phyloP scores from a whole-genome alignment of 1,284 basidiomycete species.

The Agroathelia rolfsii region DNA sequence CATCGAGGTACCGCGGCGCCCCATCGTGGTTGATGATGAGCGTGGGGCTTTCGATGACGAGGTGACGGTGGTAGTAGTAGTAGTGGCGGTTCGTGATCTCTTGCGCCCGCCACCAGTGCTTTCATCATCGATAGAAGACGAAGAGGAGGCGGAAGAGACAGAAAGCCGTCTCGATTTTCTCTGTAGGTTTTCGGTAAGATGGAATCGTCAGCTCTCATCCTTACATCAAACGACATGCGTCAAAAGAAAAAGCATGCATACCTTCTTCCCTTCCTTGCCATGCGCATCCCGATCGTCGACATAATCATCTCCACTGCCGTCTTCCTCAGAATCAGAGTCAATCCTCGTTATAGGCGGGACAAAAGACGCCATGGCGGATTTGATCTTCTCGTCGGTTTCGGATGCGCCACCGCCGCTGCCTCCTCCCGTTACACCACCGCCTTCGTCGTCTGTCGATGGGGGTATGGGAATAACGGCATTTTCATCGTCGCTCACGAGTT shows the following conservation, averaged over 20 bases:
- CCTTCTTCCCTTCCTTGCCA: slow-evolving; percentile 27
- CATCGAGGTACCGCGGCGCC: no score
- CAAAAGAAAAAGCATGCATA: slow-evolving; percentile 22
- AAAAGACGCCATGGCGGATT: slow-evolving; percentile 17
- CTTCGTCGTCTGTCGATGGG: slow-evolving; percentile 17
- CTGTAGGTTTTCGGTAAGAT: slow-evolving; percentile 14
- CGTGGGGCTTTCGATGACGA: slow-evolving; percentile 15
- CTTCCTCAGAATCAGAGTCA: slow-evolving; percentile 39
- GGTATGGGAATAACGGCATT: slow-evolving; percentile 8
- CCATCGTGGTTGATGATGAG: no score
- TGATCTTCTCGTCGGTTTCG: slow-evolving; percentile 16
- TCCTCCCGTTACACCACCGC: slow-evolving; percentile 10
- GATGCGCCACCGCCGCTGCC: slow-evolving; percentile 11
- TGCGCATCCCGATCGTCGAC: slow-evolving; percentile 34
- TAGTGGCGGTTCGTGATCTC: slow-evolving; percentile 16
- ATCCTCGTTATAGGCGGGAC: slow-evolving; percentile 4
- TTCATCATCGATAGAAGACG: slow-evolving; percentile 23
- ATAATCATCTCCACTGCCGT: slow-evolving; percentile 63
- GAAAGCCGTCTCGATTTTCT: slow-evolving; percentile 28
- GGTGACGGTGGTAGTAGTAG: slow-evolving; percentile 12
- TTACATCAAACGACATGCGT: slow-evolving; percentile 11
- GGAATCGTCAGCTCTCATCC: slow-evolving; percentile 14
- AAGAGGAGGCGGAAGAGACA: slow-evolving; percentile 34
- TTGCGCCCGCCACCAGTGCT: slow-evolving; percentile 11
- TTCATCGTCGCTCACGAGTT: slow-evolving; percentile 24